A percentile compares a stretch with the other conserved stretches of the same genome.
These are phyloP conservation scores for Silene conica DNA, from an alignment of 148 eudicot genomes.

Conservation along the genomic window DNA sequence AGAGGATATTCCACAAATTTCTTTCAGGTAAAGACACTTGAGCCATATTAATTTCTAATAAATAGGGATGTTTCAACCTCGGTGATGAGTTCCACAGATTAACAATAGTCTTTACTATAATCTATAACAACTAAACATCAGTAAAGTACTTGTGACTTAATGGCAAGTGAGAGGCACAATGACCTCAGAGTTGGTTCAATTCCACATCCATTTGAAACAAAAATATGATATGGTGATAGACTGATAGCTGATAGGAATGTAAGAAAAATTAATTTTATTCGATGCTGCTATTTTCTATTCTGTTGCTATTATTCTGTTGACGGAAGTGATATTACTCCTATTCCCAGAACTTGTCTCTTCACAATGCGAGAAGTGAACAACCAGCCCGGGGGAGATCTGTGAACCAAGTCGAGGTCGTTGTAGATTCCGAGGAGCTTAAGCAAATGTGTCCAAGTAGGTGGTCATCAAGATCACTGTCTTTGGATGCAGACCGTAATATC, in stretches of 20 bases:
- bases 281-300: neutral
- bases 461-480: slow-evolving; percentile 35
- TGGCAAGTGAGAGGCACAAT: no score
- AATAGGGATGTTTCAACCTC: neutral
- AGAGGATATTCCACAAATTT: slow-evolving; percentile 43
- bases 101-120: neutral
- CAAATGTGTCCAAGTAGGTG: slow-evolving; percentile 37
- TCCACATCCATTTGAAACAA: neutral
- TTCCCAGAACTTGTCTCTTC: slow-evolving; percentile 38
- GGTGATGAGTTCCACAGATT: neutral
- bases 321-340: neutral
- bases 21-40: slow-evolving; percentile 42
- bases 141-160: no score
- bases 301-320: neutral
- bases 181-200: no score
- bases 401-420: slow-evolving; percentile 27
- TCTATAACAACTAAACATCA: no score
- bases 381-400: slow-evolving; percentile 12
- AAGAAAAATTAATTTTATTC: neutral
- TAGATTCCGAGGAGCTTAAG: slow-evolving; percentile 49
- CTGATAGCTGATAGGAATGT: no score
- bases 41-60: neutral
- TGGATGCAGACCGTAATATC: slow-evolving; percentile 26
- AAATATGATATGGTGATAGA: neutral
- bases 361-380: slow-evolving; percentile 20